Base-by-base conservation (phyloP, 352 stramenopile genomes). In the Pythium dissimile region DNA sequence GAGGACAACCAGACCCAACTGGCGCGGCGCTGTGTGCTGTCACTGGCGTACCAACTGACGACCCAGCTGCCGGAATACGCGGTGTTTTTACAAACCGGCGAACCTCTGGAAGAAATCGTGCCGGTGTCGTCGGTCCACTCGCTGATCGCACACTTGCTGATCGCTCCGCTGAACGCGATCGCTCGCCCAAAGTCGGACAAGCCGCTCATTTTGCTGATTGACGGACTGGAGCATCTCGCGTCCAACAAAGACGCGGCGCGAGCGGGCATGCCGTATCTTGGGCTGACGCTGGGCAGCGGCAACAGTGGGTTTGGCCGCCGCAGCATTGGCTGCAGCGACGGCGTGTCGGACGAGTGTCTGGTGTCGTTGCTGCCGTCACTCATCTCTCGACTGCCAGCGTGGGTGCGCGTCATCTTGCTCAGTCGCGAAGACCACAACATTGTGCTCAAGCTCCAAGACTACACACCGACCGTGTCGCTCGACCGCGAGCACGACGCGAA, bases 1-100 rank as follows among this genome's bases (percentile, higher is more conserved):
- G 81, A 91, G 37, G 77, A 91, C 34, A 79, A 91, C 35, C 81
- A 91, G 59, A 89, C 81, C n/a, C 81, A 88, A 27, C 85, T 59
- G 21, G 66, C 75, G 16, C 54, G 81, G 0, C 75, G 81, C 1
- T 91, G 81, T 23, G 66, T 91, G 47, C 68, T 91, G 13, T 89
- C 79, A 11, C 55, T 91, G 0, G 77, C 75, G 5, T 91, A 89
- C 21, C 81, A 91, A 44, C 64, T 91, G 9, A 91, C 81, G 23
- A 91, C 81, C 20, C 81, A 91, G 60, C 52, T 91, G 9, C 71
- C 77, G 8, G 77, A 84, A 54, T 91, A 89, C 46, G 73, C 77
- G 3, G 62, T 73, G 12, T 88, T 84, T 37, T 54, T 91, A 12
- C 81, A 91, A 35, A 72, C 76, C n/a, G 72, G 77, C 26, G 75